Percentiles rank a stretch among this genome's conserved stretches.
phyloP scores from a whole-genome alignment of 345 rosid genomes.

The Populus ilicifolia region DNA sequence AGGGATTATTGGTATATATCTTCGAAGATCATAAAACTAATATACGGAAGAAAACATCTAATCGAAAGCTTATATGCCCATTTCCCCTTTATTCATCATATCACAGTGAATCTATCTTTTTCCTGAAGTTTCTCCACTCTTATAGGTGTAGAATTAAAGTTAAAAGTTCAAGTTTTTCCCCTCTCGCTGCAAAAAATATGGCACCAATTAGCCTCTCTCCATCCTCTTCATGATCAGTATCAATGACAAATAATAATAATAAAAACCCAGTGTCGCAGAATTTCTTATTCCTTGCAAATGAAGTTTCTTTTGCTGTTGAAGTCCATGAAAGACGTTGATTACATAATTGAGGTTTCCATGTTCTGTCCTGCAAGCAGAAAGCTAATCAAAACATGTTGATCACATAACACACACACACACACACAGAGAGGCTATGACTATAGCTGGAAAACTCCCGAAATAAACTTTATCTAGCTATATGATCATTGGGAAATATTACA shows the following conservation, averaged over 20 bases:
- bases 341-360: not conserved
- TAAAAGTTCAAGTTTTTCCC: conserved; percentile 13
- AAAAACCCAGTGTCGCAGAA: no score
- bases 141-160: not conserved
- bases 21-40: no score
- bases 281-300: not conserved
- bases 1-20: no score
- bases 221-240: not conserved
- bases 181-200: conserved; percentile 1
- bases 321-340: not conserved
- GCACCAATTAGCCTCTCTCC: conserved; percentile 4
- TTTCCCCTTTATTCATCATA: conserved; percentile 23
- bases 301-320: not conserved
- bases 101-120: conserved; percentile 18
- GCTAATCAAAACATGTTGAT: not conserved
- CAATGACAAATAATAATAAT: not conserved
- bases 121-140: conserved; percentile 25
- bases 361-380: not conserved
- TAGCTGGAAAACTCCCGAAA: not conserved
- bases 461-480: not conserved
- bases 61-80: conserved; percentile 20
- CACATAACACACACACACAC: not conserved
- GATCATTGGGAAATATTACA: no score
- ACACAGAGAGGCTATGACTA: not conserved
- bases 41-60: conserved; percentile 12